Conservation (phyloP, 148 eudicot species). For the Vaccinium myrtillus region DNA sequence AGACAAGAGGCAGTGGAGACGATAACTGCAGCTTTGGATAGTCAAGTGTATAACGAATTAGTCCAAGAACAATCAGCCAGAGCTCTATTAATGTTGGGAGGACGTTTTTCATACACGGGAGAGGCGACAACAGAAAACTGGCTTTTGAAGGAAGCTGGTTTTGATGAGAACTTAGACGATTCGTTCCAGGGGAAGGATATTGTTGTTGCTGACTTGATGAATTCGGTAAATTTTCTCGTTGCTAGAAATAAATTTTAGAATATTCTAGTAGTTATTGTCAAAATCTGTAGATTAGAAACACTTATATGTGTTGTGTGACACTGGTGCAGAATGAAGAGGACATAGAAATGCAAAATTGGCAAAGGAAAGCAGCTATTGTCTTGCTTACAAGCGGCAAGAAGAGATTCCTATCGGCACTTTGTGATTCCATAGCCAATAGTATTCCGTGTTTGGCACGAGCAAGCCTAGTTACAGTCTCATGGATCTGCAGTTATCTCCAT, state of each 20-base stretch:
- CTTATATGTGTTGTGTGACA: not conserved
- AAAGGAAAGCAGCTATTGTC: slow-evolving; percentile 35
- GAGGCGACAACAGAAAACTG: slow-evolving; percentile 35
- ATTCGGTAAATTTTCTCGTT: slow-evolving; percentile 23
- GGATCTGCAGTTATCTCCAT: slow-evolving; percentile 40
- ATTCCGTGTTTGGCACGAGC: slow-evolving; percentile 46
- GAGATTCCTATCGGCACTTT: slow-evolving; percentile 33
- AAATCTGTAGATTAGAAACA: not conserved
- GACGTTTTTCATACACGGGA: slow-evolving; percentile 42
- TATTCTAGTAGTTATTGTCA: not conserved
- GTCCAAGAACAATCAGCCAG: slow-evolving; percentile 42
- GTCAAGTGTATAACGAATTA: slow-evolving; percentile 25
- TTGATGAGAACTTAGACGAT: slow-evolving; percentile 19
- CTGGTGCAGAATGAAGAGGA: slow-evolving; percentile 36
- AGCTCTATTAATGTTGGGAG: slow-evolving; percentile 42
- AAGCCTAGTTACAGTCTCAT: slow-evolving; percentile 45
- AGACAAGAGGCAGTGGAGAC: slow-evolving; percentile 49
- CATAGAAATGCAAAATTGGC: slow-evolving; percentile 36
- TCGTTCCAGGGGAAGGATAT: slow-evolving; percentile 26
- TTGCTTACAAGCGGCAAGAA: slow-evolving; percentile 31
- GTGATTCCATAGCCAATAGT: slow-evolving; percentile 35
- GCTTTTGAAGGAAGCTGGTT: slow-evolving; percentile 45
- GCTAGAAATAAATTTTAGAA: not conserved
- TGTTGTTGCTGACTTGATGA: slow-evolving; percentile 12
- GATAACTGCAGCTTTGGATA: slow-evolving; percentile 31